Percentiles rank a stretch among this genome's conserved stretches.
These are phyloP conservation scores for Calonectria fujianensis DNA, from an alignment of 2,329 filamentous ascomycete genomes.

Conservation along the genomic window DNA sequence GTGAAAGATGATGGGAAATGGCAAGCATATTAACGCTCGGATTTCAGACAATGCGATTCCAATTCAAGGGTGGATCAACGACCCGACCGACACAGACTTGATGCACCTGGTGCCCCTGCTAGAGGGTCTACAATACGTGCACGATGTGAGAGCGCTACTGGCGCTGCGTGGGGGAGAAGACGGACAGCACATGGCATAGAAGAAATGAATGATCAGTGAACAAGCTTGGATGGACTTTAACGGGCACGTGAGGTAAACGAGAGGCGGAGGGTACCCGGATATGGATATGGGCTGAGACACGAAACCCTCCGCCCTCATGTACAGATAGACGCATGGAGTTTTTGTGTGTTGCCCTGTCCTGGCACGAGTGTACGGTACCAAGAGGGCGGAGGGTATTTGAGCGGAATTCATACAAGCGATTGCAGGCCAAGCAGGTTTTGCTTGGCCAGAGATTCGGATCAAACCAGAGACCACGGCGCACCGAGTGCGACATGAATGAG, in stretches of 20 bases:
- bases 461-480: constrained; percentile 1
- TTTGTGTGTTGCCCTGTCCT: constrained; percentile 39
- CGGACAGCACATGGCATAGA: constrained; percentile 73
- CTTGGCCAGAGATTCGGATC: constrained; percentile 34
- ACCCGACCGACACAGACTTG: constrained; percentile 96
- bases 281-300: constrained; percentile 34
- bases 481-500: neutral
- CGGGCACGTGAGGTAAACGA: constrained; percentile 42
- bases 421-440: constrained; percentile 35
- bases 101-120: constrained; percentile 93
- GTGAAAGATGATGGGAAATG: neutral
- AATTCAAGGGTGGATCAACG: constrained; percentile 99
- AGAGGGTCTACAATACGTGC: constrained; percentile 96
- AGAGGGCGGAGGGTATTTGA: constrained; percentile 39
- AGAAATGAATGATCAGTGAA: constrained; percentile 43
- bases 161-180: constrained; percentile 91
- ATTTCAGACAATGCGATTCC: constrained; percentile 95
- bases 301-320: constrained; percentile 43
- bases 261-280: constrained; percentile 41
- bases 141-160: constrained; percentile 93
- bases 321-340: constrained; percentile 46
- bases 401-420: constrained; percentile 44
- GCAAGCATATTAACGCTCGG: constrained; percentile 34
- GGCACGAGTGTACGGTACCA: constrained; percentile 42
- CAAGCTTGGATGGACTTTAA: constrained; percentile 32